A percentile compares a stretch with the other conserved stretches of the same genome.
These are phyloP conservation scores for Achaetomiella virescens DNA, from an alignment of 495 filamentous ascomycete species.

Conservation along the genomic window DNA sequence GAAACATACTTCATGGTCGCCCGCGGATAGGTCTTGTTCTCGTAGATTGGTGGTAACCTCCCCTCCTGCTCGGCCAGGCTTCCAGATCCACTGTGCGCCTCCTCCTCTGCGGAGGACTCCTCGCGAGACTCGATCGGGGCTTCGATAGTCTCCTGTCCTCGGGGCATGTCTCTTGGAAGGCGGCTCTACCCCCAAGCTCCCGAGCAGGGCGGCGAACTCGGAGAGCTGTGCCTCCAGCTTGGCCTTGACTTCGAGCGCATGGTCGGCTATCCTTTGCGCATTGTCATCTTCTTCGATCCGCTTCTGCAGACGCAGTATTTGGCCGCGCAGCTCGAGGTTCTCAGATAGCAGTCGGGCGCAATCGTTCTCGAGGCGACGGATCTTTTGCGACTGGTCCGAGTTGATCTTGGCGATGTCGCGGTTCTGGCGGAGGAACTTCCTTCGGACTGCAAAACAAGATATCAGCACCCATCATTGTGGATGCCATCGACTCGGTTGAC, in stretches of 20 bases:
- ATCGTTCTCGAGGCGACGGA: slow-evolving; percentile 81
- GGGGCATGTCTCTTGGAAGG: slow-evolving; percentile 35
- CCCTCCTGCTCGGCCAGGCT: slow-evolving; percentile 53
- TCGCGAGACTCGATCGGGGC: slow-evolving; percentile 25
- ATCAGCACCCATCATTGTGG: slow-evolving; percentile 9
- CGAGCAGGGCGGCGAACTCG: slow-evolving; percentile 60
- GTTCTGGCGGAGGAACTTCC: slow-evolving; percentile 86
- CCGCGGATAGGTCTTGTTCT: slow-evolving; percentile 72
- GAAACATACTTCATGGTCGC: slow-evolving; percentile 63
- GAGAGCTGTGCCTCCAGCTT: slow-evolving; percentile 63
- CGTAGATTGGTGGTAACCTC: slow-evolving; percentile 71
- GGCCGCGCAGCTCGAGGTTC: slow-evolving; percentile 76
- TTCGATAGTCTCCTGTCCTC: slow-evolving; percentile 27
- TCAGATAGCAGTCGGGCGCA: slow-evolving; percentile 75
- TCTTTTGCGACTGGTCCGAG: slow-evolving; percentile 83
- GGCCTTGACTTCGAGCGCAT: slow-evolving; percentile 60
- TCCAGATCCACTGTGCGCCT: slow-evolving; percentile 50
- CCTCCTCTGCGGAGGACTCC: slow-evolving; percentile 37
- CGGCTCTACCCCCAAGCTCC: slow-evolving; percentile 51
- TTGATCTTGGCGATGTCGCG: slow-evolving; percentile 87
- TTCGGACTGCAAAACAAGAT: slow-evolving; percentile 54
- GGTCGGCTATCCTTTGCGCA: slow-evolving; percentile 48
- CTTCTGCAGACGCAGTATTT: slow-evolving; percentile 66
- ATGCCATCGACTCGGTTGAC: slow-evolving; percentile 27
- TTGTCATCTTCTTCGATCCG: slow-evolving; percentile 51